phyloP scores from a whole-genome alignment of 306 rosid species.

The Albizia julibrissin region DNA sequence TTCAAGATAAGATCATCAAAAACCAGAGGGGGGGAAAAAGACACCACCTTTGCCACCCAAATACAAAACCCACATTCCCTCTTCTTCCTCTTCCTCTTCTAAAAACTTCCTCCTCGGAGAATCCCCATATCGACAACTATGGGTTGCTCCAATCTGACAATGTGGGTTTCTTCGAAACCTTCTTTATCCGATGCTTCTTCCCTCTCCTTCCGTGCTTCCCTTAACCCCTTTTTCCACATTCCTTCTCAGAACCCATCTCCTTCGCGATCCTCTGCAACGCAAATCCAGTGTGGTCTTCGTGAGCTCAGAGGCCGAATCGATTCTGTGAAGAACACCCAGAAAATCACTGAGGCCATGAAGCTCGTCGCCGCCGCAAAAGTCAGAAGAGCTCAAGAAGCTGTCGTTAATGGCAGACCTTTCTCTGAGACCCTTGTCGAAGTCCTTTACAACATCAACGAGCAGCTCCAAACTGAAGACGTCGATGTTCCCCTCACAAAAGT shows the following conservation, averaged over 20 bases:
- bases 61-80: conserved; percentile 13
- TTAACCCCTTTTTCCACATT: conserved; percentile 53
- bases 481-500: conserved; percentile 61
- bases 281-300: conserved; percentile 58
- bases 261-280: conserved; percentile 39
- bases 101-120: not conserved
- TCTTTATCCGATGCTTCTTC: conserved; percentile 58
- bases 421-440: conserved; percentile 72
- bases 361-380: conserved; percentile 81
- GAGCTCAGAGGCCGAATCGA: conserved; percentile 60
- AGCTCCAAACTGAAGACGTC: conserved; percentile 65
- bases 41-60: not conserved
- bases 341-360: conserved; percentile 82
- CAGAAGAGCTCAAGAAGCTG: conserved; percentile 78
- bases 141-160: conserved; percentile 58
- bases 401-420: conserved; percentile 72
- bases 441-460: conserved; percentile 77
- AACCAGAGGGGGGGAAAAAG: not conserved
- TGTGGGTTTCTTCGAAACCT: conserved; percentile 57
- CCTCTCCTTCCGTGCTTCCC: conserved; percentile 48
- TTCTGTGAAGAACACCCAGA: conserved; percentile 71
- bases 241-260: conserved; percentile 41
- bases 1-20: conserved; percentile 33
- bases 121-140: conserved; percentile 30
- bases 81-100: conserved; percentile 22